phyloP scores from a whole-genome alignment of 176 grass and related monocot species.

The Pharus latifolius region DNA sequence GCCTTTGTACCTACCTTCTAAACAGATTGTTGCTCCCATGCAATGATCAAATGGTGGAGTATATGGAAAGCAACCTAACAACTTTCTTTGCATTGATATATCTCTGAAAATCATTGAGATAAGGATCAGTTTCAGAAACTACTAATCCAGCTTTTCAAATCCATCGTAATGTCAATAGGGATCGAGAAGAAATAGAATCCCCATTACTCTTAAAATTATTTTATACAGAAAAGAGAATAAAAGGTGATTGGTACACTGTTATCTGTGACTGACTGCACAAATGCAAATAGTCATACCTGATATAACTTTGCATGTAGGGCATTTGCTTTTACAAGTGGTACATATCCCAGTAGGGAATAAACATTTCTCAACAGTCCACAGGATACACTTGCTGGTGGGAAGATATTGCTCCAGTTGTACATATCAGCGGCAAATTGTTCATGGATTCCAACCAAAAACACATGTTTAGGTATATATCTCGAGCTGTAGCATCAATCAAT shows the following conservation, averaged over 20 bases:
- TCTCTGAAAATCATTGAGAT: neutral
- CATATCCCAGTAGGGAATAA: no score
- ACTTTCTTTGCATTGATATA: neutral
- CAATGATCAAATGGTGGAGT: neutral
- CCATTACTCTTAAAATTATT: neutral
- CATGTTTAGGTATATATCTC: neutral
- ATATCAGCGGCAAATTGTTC: no score
- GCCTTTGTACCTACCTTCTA: neutral
- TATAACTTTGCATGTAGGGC: neutral
- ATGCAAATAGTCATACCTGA: neutral
- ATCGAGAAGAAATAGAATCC: neutral
- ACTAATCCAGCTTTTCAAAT: neutral
- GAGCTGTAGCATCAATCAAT: neutral
- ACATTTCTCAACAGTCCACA: no score
- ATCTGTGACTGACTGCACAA: neutral
- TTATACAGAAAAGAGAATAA: neutral
- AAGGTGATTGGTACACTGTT: neutral
- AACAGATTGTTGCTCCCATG: no score
- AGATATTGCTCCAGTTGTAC: no score
- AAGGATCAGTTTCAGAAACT: neutral
- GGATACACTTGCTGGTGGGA: no score
- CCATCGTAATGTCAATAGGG: neutral
- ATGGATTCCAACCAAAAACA: neutral
- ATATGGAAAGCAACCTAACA: neutral
- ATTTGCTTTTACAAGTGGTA: slow-evolving; percentile 1